Conservation (phyloP, 2,329 filamentous ascomycete species). For the Blastomyces gilchristii region DNA sequence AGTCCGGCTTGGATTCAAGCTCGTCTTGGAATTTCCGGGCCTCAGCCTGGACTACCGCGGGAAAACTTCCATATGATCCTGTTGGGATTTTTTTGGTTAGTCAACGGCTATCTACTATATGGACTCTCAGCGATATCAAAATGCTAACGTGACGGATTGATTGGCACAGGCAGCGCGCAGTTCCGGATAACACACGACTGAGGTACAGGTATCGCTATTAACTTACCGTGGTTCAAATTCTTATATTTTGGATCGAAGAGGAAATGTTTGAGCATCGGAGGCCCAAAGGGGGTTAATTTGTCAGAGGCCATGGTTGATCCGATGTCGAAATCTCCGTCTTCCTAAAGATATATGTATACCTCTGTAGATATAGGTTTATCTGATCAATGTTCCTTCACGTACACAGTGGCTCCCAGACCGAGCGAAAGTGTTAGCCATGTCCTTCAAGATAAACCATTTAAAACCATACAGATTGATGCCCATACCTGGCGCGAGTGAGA, state of each 20-base stretch:
- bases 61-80: slow-evolving; percentile 69
- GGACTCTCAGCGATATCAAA: background rate
- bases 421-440: background rate
- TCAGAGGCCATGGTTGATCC: slow-evolving; percentile 3
- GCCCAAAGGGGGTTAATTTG: slow-evolving; percentile 38
- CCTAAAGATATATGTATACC: background rate
- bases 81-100: background rate
- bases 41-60: slow-evolving; percentile 49
- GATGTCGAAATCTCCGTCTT: background rate
- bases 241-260: slow-evolving; percentile 56
- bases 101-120: background rate
- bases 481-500: background rate
- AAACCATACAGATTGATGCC: background rate
- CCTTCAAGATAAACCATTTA: no score
- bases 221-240: slow-evolving; percentile 68
- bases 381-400: background rate
- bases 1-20: slow-evolving; percentile 60
- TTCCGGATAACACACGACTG: no score
- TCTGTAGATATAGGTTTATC: background rate
- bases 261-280: slow-evolving; percentile 53
- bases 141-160: background rate
- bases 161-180: background rate
- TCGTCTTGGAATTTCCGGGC: slow-evolving; percentile 56
- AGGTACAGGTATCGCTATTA: no score
- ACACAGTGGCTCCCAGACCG: background rate